These are phyloP conservation scores for Trichoderma orchidacearum DNA, from an alignment of 495 filamentous ascomycete genomes.

Conservation along the genomic window DNA sequence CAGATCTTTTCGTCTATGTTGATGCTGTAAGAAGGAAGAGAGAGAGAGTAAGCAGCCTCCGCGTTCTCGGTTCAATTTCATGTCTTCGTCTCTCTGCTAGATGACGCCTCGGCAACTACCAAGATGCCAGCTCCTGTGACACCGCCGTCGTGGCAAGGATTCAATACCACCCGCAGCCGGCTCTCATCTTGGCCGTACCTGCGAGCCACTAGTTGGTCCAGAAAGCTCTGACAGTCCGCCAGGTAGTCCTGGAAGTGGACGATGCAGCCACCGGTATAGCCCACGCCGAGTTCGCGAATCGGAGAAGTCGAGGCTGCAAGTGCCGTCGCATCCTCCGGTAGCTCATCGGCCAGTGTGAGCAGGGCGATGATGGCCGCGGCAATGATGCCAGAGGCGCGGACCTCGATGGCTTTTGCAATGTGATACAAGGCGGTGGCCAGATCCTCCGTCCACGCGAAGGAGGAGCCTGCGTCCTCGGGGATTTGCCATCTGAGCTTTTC, in stretches of 20 bases:
- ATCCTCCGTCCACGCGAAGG: constrained; percentile 46
- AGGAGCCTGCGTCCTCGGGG: constrained; percentile 26
- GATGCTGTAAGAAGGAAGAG: neutral
- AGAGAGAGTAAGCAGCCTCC: too few species aligned
- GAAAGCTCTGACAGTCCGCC: constrained; percentile 49
- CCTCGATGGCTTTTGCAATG: constrained; percentile 50
- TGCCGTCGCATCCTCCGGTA: constrained; percentile 18
- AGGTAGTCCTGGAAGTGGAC: constrained; percentile 63
- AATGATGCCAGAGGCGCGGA: constrained; percentile 55
- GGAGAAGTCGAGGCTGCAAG: neutral
- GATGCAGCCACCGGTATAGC: constrained; percentile 69
- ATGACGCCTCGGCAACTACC: constrained; percentile 32
- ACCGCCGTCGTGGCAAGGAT: constrained; percentile 61
- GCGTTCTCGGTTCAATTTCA: neutral
- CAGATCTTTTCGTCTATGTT: too few species aligned
- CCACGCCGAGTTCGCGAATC: constrained; percentile 47
- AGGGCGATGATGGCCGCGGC: constrained; percentile 59
- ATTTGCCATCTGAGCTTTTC: constrained; percentile 39
- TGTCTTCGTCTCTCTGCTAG: neutral
- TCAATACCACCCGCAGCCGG: constrained; percentile 47
- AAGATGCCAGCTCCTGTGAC: constrained; percentile 65
- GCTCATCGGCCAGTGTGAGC: constrained; percentile 51
- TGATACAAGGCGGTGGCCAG: constrained; percentile 41
- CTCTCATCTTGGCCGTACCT: constrained; percentile 28
- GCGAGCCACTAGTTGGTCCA: constrained; percentile 48